Evolutionary conservation across 345 rosid genomes (phyloP).

Genomic region (Salix caprea): DNA sequence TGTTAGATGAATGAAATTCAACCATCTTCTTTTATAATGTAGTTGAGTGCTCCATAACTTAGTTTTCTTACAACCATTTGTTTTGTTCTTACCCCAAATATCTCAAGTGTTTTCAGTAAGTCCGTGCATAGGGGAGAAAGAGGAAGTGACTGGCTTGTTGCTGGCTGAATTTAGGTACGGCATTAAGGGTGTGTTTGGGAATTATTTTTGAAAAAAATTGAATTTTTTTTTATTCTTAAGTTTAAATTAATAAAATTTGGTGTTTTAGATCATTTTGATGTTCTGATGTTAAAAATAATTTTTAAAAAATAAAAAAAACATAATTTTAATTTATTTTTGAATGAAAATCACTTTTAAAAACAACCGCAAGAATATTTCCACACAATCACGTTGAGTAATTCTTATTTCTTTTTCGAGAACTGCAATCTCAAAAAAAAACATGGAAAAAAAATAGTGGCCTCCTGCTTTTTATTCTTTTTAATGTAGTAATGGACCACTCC

Average conservation of each 20-base stretch:
- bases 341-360: no score
- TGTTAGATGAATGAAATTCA: not conserved
- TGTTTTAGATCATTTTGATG: no score
- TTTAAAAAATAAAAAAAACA: no score
- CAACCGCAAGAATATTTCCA: fast-evolving
- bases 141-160: not conserved
- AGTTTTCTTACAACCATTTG: no score
- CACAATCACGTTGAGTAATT: no score
- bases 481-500: not conserved
- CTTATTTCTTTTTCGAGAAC: not conserved
- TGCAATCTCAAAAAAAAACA: not conserved
- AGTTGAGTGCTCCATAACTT: not conserved
- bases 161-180: not conserved
- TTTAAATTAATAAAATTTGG: no score
- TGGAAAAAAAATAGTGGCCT: not conserved
- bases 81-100: not conserved
- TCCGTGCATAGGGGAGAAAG: not conserved
- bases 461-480: no score
- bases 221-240: no score
- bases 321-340: no score
- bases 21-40: not conserved
- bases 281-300: no score
- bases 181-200: no score
- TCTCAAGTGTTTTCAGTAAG: not conserved
- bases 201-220: no score